These are phyloP conservation scores for Lycium barbarum DNA, from an alignment of 257 asterid species.

Conservation along the genomic window DNA sequence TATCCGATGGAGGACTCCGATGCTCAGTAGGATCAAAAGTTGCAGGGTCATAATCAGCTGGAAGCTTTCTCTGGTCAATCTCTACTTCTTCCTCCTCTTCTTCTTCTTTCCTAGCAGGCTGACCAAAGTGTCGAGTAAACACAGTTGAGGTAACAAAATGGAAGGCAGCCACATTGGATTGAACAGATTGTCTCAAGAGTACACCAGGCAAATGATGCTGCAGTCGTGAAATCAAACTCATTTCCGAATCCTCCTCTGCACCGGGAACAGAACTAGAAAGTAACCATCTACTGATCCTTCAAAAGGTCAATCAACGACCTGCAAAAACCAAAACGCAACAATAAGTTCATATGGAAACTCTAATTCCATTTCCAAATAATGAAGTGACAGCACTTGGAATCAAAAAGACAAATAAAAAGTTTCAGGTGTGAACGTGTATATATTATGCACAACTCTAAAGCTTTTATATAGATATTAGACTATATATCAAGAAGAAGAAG, in stretches of 20 bases:
- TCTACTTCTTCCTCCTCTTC: slow-evolving; percentile 72
- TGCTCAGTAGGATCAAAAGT: slow-evolving; percentile 83
- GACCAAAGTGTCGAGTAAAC: slow-evolving; percentile 50
- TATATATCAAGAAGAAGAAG: background rate
- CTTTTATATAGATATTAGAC: background rate
- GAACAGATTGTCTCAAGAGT: slow-evolving; percentile 39
- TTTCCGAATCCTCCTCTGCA: slow-evolving; percentile 31
- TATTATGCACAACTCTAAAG: background rate
- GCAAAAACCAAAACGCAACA: background rate
- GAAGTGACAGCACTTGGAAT: background rate
- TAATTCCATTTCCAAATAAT: slow-evolving; percentile 8
- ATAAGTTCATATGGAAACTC: background rate
- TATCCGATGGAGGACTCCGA: slow-evolving; percentile 78
- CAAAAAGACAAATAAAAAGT: background rate
- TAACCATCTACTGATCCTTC: slow-evolving; percentile 25
- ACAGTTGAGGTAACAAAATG: slow-evolving; percentile 44
- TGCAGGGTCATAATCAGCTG: slow-evolving; percentile 81
- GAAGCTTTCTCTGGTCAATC: slow-evolving; percentile 80
- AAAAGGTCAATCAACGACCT: background rate
- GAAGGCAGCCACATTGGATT: slow-evolving; percentile 33
- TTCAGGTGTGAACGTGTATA: slow-evolving; percentile 4
- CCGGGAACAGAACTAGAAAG: slow-evolving; percentile 23
- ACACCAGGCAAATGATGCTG: slow-evolving; percentile 53
- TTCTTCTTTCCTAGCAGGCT: slow-evolving; percentile 60
- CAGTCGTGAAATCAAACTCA: slow-evolving; percentile 67